Conservation (phyloP, 148 eudicot genomes). For the Amaranthus cruentus region DNA sequence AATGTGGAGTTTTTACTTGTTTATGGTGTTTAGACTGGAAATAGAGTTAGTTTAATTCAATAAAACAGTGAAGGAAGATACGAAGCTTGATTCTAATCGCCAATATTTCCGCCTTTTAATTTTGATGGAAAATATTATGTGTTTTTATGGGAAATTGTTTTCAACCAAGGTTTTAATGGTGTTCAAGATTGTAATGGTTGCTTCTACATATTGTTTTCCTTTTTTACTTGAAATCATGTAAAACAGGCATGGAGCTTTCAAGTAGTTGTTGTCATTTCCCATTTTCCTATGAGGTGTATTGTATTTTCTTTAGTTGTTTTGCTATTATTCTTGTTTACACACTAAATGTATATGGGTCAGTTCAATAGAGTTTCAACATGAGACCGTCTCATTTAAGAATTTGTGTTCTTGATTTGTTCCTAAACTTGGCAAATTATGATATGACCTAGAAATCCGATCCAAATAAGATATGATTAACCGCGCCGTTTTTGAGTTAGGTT, state of each 20-base stretch:
- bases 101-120: background rate
- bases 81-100: background rate
- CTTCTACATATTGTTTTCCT: background rate
- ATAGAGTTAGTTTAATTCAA: background rate
- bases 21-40: conserved; percentile 4
- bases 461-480: no score
- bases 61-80: conserved; percentile 16
- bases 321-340: conserved; percentile 26
- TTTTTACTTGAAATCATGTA: background rate
- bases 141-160: background rate
- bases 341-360: no score
- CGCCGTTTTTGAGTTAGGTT: no score
- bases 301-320: conserved; percentile 18
- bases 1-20: background rate
- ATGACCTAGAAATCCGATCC: no score
- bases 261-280: background rate
- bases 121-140: background rate
- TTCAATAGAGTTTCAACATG: no score
- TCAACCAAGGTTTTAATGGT: background rate
- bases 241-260: conserved; percentile 11
- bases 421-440: no score
- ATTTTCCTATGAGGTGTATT: conserved; percentile 2
- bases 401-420: no score
- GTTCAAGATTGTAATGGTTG: conserved; percentile 2
- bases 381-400: no score